Evolutionary conservation across 768 basidiomycete species (phyloP).

Genomic region (Leccinum barrowsii): DNA sequence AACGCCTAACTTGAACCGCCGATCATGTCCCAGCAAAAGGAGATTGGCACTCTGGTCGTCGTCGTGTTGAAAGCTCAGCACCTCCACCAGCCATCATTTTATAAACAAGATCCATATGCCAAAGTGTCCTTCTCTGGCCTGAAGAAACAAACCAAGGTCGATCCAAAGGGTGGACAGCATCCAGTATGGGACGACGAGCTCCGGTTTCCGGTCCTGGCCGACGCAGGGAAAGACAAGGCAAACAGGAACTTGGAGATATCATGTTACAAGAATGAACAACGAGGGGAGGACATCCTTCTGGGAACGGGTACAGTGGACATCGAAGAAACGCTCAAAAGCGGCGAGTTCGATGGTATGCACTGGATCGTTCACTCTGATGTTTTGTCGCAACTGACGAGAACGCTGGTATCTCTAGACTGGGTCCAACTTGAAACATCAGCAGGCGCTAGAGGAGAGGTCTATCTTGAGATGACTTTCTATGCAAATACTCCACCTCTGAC

Average conservation of each 20-base stretch:
- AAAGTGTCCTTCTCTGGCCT: slow-evolving; percentile 56
- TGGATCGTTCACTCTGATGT: not conserved
- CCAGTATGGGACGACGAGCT: slow-evolving; percentile 92
- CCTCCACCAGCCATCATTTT: slow-evolving; percentile 80
- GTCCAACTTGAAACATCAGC: slow-evolving; percentile 55
- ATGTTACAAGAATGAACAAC: slow-evolving; percentile 77
- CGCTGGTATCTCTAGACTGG: slow-evolving; percentile 54
- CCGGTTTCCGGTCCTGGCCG: slow-evolving; percentile 67
- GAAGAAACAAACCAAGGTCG: slow-evolving; percentile 66
- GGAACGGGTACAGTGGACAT: slow-evolving; percentile 78
- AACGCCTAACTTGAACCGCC: not conserved
- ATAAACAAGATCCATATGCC: slow-evolving; percentile 89
- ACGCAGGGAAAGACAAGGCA: slow-evolving; percentile 42
- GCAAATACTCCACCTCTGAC: slow-evolving; percentile 59
- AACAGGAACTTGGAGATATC: slow-evolving; percentile 65
- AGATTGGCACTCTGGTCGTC: slow-evolving; percentile 79
- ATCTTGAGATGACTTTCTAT: slow-evolving; percentile 92
- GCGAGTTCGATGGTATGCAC: slow-evolving; percentile 86
- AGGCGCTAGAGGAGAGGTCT: slow-evolving; percentile 76
- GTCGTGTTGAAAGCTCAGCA: slow-evolving; percentile 85
- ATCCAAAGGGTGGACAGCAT: slow-evolving; percentile 87
- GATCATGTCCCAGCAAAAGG: slow-evolving; percentile 33
- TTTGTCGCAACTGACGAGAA: slow-evolving; percentile 3
- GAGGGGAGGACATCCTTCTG: slow-evolving; percentile 65
- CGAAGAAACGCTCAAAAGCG: slow-evolving; percentile 71